Evolutionary conservation across 2,329 filamentous ascomycete genomes (phyloP).

Genomic region (Ophiostoma montium): DNA sequence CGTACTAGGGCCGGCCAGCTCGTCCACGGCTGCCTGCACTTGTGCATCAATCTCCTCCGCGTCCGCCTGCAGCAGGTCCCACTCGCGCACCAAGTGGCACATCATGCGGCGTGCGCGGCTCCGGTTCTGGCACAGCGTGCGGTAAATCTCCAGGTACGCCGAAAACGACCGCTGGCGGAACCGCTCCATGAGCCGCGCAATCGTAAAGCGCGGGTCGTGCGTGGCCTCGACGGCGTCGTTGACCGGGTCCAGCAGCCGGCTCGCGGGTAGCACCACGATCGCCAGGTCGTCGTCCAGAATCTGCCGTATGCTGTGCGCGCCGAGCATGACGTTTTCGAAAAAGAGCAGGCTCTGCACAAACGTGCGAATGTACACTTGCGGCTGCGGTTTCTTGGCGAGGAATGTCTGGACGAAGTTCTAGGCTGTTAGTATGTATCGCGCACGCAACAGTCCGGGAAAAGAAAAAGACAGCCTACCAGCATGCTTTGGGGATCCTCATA

Average conservation of each 20-base stretch:
- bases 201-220: conserved; percentile 57
- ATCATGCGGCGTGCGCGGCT: conserved; percentile 83
- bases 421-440: conserved; percentile 23
- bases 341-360: conserved; percentile 65
- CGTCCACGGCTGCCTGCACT: conserved; percentile 45
- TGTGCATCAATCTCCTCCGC: conserved; percentile 63
- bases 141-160: conserved; percentile 70
- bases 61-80: conserved; percentile 50
- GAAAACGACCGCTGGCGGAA: conserved; percentile 48
- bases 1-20: conserved; percentile 37
- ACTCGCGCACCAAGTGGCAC: conserved; percentile 62
- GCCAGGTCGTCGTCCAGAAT: conserved; percentile 74
- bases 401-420: conserved; percentile 57
- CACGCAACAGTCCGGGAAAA: background rate
- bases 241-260: conserved; percentile 52
- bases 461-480: conserved; percentile 30
- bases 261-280: conserved; percentile 58
- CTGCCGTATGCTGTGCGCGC: conserved; percentile 53
- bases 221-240: conserved; percentile 67
- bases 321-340: conserved; percentile 54
- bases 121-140: conserved; percentile 77
- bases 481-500: conserved; percentile 56
- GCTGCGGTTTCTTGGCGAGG: conserved; percentile 66
- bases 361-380: conserved; percentile 70
- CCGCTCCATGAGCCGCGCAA: conserved; percentile 59